These are phyloP conservation scores for Fimicolochytrium jonesii DNA, from an alignment of 192 early-diverging fungal species.

Conservation along the genomic window DNA sequence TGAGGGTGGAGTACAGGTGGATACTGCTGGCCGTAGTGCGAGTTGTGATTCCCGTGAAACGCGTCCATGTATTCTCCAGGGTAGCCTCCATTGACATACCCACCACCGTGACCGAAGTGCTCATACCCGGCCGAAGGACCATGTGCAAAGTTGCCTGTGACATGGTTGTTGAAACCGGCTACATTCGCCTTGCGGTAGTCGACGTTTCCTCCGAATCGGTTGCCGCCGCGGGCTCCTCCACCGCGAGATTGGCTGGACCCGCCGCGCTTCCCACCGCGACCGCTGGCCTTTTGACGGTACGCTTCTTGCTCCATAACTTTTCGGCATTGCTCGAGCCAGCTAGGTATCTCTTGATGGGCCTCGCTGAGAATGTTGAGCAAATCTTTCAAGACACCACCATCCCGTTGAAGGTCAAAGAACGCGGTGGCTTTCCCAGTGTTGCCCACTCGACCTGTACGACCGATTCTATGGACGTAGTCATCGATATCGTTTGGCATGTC, in stretches of 20 bases:
- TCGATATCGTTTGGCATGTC: slow-evolving; percentile 76
- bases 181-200: slow-evolving; percentile 13
- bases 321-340: slow-evolving; percentile 62
- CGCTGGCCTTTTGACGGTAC: too few species aligned
- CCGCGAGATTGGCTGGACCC: slow-evolving; percentile 24
- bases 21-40: too few species aligned
- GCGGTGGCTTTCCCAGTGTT: slow-evolving; percentile 88
- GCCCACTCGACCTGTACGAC: slow-evolving; percentile 93
- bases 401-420: slow-evolving; percentile 87
- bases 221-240: slow-evolving; percentile 14
- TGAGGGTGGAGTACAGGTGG: too few species aligned
- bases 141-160: too few species aligned
- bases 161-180: too few species aligned
- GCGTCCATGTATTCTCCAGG: too few species aligned
- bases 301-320: slow-evolving; percentile 36
- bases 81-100: too few species aligned
- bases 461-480: slow-evolving; percentile 94
- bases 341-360: slow-evolving; percentile 90
- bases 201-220: slow-evolving; percentile 14
- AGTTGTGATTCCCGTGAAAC: too few species aligned
- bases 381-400: slow-evolving; percentile 77
- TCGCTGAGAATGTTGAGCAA: slow-evolving; percentile 85
- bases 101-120: too few species aligned
- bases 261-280: slow-evolving; percentile 46
- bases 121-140: too few species aligned